Base-by-base conservation (phyloP, 2,329 filamentous ascomycete genomes). In the Davidsoniella virescens region DNA sequence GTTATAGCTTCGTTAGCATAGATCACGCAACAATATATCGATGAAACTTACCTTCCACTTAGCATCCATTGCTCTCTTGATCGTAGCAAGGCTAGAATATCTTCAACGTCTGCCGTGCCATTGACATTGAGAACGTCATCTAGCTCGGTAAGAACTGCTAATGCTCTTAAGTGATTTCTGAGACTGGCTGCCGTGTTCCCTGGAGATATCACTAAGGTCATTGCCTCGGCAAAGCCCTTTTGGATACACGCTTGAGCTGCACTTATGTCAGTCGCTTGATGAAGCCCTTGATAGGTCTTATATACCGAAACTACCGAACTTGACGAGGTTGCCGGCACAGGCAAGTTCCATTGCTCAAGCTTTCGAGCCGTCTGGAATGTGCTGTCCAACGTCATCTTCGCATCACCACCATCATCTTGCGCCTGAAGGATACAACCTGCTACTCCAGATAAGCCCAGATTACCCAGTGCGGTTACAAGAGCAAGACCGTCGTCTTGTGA, bases 311-410 rank as follows among this genome's bases (percentile, higher is more conserved):
- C 79, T 1, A 80, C 71, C 50, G 82, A 76, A 26, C 76, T 80
- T 10, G 72, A 68, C 45, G 73, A 75, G 2, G 71, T 66, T 6
- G 72, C 68, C 0, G 87, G 84, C 0, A 80, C 79, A 12, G 85
- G 84, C 17, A 96, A 72, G 60, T 95, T 88, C 92, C 92, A 98
- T 59, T 90, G 82, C 57, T 92, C 87, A 14, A 96, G 70, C 56
- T 82, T 83, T 53, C 85, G 76, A 17, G 88, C 87, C 5, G 85
- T 86, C 49, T 78, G 75, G 55, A 94, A 82, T 49, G 86, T 86
- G 54, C 75, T 82, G 44, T 87, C 81, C 6, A 84, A 68, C 0
- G 76, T 77, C 6, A 72, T 65, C 8, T 36, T 45, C 2, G 74
- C 69, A 3, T 73, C 73, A 25, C 69, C 71, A 36, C 77, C 75